These are phyloP conservation scores for Phytophthora citrophthora DNA, from an alignment of 352 stramenopile species.

Conservation along the genomic window DNA sequence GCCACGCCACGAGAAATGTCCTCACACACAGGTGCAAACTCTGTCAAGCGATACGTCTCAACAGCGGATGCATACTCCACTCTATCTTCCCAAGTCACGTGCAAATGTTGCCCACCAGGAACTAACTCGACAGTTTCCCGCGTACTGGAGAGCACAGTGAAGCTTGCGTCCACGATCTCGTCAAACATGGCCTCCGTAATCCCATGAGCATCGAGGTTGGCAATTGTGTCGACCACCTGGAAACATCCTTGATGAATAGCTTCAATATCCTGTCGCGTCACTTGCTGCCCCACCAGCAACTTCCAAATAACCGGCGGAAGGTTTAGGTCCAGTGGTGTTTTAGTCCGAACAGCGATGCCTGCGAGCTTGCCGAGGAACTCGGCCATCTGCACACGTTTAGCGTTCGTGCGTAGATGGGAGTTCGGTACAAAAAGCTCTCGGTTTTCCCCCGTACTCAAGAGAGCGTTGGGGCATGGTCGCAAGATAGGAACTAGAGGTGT, in stretches of 20 bases:
- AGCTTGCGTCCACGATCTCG: constrained; percentile 91
- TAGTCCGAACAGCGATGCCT: constrained; percentile 92
- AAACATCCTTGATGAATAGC: constrained; percentile 85
- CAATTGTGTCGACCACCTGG: constrained; percentile 90
- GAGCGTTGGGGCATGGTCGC: constrained; percentile 88
- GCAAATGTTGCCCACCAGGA: constrained; percentile 74
- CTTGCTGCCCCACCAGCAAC: constrained; percentile 82
- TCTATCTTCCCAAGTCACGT: constrained; percentile 92
- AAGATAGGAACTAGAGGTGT: constrained; percentile 79
- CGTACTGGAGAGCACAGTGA: constrained; percentile 88
- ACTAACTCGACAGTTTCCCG: constrained; percentile 82
- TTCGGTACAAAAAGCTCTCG: constrained; percentile 89
- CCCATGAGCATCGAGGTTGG: constrained; percentile 75
- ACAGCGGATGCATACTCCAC: constrained; percentile 83
- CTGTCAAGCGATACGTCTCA: constrained; percentile 76
- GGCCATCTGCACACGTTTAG: constrained; percentile 85
- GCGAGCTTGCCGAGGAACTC: constrained; percentile 96
- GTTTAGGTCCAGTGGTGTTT: constrained; percentile 93
- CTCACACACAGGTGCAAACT: constrained; percentile 80
- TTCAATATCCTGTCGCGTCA: constrained; percentile 85
- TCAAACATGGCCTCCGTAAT: constrained; percentile 90
- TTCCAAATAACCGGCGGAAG: constrained; percentile 94
- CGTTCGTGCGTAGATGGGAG: constrained; percentile 54
- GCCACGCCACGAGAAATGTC: constrained; percentile 82
- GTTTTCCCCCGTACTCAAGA: constrained; percentile 87